These are phyloP conservation scores for Aspergillus neotritici DNA, from an alignment of 2,329 filamentous ascomycete species.

Conservation along the genomic window DNA sequence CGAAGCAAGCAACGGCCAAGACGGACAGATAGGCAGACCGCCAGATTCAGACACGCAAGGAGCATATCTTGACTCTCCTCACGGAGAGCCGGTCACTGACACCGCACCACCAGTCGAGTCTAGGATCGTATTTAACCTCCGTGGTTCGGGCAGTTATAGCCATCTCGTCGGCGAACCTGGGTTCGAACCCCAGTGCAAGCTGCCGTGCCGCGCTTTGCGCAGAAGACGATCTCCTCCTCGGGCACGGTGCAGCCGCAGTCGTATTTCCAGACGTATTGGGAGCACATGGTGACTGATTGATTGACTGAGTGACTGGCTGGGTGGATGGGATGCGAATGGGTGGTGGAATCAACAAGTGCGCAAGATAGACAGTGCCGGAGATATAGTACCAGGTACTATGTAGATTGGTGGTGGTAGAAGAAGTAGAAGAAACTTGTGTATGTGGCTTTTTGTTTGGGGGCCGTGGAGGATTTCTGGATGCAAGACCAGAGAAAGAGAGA, in stretches of 20 bases:
- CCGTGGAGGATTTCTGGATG: neutral
- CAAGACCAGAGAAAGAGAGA: neutral
- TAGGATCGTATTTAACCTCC: conserved; percentile 12
- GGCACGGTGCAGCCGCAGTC: conserved; percentile 33
- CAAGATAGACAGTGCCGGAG: neutral
- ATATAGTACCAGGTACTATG: neutral
- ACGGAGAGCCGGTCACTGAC: neutral
- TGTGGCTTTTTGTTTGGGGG: neutral
- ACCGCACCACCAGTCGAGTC: conserved; percentile 1
- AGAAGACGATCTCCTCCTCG: conserved; percentile 31
- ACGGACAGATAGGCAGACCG: too few species aligned
- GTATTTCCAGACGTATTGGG: conserved; percentile 33
- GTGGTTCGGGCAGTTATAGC: conserved; percentile 31
- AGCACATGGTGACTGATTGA: conserved; percentile 27
- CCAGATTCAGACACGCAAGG: neutral
- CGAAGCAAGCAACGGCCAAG: too few species aligned
- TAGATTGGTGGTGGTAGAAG: conserved; percentile 1
- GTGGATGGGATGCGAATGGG: neutral
- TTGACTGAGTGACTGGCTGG: neutral
- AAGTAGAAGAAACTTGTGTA: neutral
- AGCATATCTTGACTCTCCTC: neutral
- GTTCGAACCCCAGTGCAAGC: conserved; percentile 28
- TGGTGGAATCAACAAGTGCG: neutral
- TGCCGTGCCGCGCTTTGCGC: conserved; percentile 28
- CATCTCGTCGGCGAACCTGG: conserved; percentile 27